Evolutionary conservation across 805 yeast genomes (phyloP).

Genomic region (Pichia ethanolica): DNA sequence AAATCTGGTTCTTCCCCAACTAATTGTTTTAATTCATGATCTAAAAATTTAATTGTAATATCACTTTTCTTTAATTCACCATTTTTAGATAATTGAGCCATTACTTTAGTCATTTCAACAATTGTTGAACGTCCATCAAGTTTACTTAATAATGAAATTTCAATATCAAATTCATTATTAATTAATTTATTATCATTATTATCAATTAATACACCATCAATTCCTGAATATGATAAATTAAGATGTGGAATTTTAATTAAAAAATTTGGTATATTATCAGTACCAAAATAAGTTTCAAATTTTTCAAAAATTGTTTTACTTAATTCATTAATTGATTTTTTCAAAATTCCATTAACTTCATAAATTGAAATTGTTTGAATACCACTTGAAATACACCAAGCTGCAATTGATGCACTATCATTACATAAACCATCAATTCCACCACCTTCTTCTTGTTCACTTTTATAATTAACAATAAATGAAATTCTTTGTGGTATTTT

Average conservation of each 20-base stretch:
- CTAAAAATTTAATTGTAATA: slow-evolving; percentile 67
- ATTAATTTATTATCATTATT: slow-evolving; percentile 13
- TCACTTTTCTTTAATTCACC: slow-evolving; percentile 57
- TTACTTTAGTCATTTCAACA: slow-evolving; percentile 78
- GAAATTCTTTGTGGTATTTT: slow-evolving; percentile 78
- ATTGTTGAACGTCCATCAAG: slow-evolving; percentile 88
- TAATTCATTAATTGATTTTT: slow-evolving; percentile 46
- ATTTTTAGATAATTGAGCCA: slow-evolving; percentile 64
- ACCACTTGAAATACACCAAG: slow-evolving; percentile 92
- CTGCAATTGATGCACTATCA: slow-evolving; percentile 66
- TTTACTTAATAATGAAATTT: slow-evolving; percentile 57
- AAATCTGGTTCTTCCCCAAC: slow-evolving; percentile 94
- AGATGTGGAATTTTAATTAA: slow-evolving; percentile 61
- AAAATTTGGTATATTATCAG: slow-evolving; percentile 56
- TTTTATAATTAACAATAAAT: slow-evolving; percentile 63
- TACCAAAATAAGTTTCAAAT: slow-evolving; percentile 67
- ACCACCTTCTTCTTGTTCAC: slow-evolving; percentile 81
- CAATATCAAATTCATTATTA: slow-evolving; percentile 40
- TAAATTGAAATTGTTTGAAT: slow-evolving; percentile 63
- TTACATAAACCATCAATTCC: slow-evolving; percentile 77
- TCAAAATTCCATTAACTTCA: slow-evolving; percentile 69
- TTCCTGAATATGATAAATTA: slow-evolving; percentile 41
- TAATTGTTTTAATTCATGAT: slow-evolving; percentile 61
- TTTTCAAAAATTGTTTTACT: slow-evolving; percentile 50
- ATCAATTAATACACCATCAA: slow-evolving; percentile 27